phyloP scores from a whole-genome alignment of 129 eudicot genomes.

The Lactuca saligna region DNA sequence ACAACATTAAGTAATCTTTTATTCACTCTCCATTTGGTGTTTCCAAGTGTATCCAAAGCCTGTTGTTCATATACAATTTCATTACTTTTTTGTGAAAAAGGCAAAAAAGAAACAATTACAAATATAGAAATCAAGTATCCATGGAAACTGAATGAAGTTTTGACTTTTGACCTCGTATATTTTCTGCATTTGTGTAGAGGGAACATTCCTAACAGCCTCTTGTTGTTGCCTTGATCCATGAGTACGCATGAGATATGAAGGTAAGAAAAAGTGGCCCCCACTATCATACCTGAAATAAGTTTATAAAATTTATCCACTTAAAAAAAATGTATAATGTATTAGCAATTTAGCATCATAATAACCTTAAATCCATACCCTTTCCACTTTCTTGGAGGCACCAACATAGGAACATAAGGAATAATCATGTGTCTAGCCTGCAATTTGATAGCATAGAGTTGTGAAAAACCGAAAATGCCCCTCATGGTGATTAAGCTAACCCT shows the following conservation, averaged over 20 bases:
- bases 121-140: too few species aligned
- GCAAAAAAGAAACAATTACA: not conserved
- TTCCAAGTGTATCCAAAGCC: conserved; percentile 94
- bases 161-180: conserved; percentile 68
- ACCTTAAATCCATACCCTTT: conserved; percentile 55
- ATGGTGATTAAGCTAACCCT: too few species aligned
- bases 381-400: conserved; percentile 94
- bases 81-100: not conserved
- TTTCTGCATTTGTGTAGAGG: conserved; percentile 71
- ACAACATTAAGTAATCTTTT: conserved; percentile 66
- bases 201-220: conserved; percentile 62
- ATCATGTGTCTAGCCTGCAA: conserved; percentile 82
- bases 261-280: conserved; percentile 84
- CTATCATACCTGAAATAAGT: conserved; percentile 66
- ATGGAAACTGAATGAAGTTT: conserved; percentile 1
- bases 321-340: conserved; percentile 2
- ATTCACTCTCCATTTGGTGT: conserved; percentile 94
- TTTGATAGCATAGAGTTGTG: not conserved
- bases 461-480: not conserved
- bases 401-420: conserved; percentile 93
- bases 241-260: conserved; percentile 91
- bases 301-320: conserved; percentile 6
- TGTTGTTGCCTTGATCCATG: conserved; percentile 87
- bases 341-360: not conserved
- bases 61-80: conserved; percentile 39